Base-by-base conservation (phyloP, 352 stramenopile species). In the Globisporangium uncinulatum region DNA sequence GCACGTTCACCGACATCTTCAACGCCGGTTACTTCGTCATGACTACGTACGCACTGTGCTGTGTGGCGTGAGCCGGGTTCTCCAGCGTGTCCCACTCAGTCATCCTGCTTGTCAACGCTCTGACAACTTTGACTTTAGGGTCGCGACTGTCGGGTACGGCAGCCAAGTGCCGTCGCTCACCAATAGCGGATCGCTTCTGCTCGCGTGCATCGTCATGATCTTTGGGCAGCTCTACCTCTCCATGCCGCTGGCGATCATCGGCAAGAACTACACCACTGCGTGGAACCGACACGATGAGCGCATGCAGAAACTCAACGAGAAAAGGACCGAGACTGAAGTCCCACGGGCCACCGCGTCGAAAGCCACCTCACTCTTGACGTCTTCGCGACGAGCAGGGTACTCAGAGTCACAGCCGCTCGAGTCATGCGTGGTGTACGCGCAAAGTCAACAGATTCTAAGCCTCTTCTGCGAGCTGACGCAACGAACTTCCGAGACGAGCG, bases 21-120 rank as follows among this genome's bases (percentile, higher is more conserved):
- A 86, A 86, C 60, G 66, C 75, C 0, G 73, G 63, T 17, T 86
- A 86, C 61, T 86, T 76, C 29, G 63, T 83, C 46, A 86, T 86
- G 73, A 48, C 77, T 41, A 85, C 75, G 70, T 84, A 76, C 42
- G 65, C 32, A 20, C 20, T 36, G 4, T 34, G 17, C 37, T 56
- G 5, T 0, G 34, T 39, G 34, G 34, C 34, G 34, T 13, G 34
- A 39, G 34, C 7, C 34, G 6, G 34, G 7, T 39, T 39, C 34
- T 13, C 34, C 34, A 39, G 7, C 6, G 34, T 47, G 41, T 53
- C 11, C 29, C 42, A 29, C 7, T 34, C 39, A 39, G 7, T 6
- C 34, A 29, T 39, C 34, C 34, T 39, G 34, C 10, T 39, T 46
- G 42, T 29, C 24, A 29, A 29, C 42, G 17, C 42, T 24, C 17